Percentiles rank a stretch among this genome's conserved stretches.
Evolutionary conservation across 1,284 basidiomycete species (phyloP).

Genomic region (Tremellales sp.): DNA sequence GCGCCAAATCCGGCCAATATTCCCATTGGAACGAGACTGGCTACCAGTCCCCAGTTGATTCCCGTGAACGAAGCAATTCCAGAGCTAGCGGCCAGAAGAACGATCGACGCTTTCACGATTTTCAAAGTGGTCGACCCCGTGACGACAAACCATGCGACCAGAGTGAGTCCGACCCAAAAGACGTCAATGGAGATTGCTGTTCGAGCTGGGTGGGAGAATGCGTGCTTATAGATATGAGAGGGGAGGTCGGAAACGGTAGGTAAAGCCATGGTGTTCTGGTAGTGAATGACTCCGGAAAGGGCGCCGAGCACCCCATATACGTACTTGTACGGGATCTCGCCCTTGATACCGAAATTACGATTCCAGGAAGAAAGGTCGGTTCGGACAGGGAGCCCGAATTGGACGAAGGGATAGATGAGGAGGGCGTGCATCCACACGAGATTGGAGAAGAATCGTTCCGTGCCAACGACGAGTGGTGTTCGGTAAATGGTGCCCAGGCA

Average conservation of each 20-base stretch:
- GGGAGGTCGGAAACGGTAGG: slow-evolving; percentile 8
- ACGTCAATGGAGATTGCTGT: slow-evolving; percentile 64
- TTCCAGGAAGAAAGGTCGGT: slow-evolving; percentile 29
- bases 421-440: slow-evolving; percentile 63
- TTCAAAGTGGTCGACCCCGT: slow-evolving; percentile 30
- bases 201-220: slow-evolving; percentile 61
- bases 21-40: slow-evolving; percentile 35
- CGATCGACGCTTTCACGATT: slow-evolving; percentile 14
- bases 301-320: slow-evolving; percentile 51
- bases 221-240: slow-evolving; percentile 17
- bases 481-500: slow-evolving; percentile 55
- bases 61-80: slow-evolving; percentile 19
- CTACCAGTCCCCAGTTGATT: slow-evolving; percentile 38
- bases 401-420: slow-evolving; percentile 57
- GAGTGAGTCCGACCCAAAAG: slow-evolving; percentile 51
- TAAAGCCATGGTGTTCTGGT: slow-evolving; percentile 39
- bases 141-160: slow-evolving; percentile 30
- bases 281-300: slow-evolving; percentile 45
- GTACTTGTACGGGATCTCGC: slow-evolving; percentile 19
- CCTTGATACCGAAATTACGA: slow-evolving; percentile 2
- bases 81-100: slow-evolving; percentile 2
- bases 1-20: slow-evolving; percentile 23
- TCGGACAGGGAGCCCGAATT: slow-evolving; percentile 14
- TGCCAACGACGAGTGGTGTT: slow-evolving; percentile 55
- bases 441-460: slow-evolving; percentile 56